Evolutionary conservation across 2,329 filamentous ascomycete species (phyloP).

Genomic region (Boeremia lycopersici): DNA sequence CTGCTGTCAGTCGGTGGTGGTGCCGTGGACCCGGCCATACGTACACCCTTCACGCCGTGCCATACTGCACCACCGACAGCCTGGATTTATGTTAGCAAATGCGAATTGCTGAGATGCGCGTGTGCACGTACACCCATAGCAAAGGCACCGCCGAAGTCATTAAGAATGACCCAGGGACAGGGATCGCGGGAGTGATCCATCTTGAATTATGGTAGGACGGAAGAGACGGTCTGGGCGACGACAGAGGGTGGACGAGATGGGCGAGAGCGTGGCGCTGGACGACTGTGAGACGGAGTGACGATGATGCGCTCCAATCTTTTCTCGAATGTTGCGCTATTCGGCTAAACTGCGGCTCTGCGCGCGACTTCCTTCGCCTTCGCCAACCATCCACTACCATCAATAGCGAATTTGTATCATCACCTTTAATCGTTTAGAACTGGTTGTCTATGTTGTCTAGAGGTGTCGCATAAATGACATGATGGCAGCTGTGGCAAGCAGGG

Average conservation of each 20-base stretch:
- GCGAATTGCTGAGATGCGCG: constrained; percentile 1
- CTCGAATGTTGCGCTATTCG: constrained; percentile 23
- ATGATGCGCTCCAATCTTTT: constrained; percentile 43
- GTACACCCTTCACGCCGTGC: constrained; percentile 96
- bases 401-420: neutral
- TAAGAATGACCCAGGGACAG: constrained; percentile 94
- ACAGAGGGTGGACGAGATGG: constrained; percentile 42
- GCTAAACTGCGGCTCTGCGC: constrained; percentile 24
- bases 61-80: constrained; percentile 67
- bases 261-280: constrained; percentile 18
- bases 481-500: too few relatives aligned
- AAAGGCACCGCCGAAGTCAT: constrained; percentile 97
- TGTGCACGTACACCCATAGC: constrained; percentile 81
- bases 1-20: constrained; percentile 13
- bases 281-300: constrained; percentile 23
- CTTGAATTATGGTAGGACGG: constrained; percentile 10
- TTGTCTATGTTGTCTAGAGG: neutral
- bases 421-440: neutral
- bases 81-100: constrained; percentile 27
- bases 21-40: neutral
- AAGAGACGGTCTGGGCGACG: constrained; percentile 5
- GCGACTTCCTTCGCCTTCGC: constrained; percentile 11
- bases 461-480: too few relatives aligned
- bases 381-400: constrained; percentile 4
- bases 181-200: constrained; percentile 98